phyloP scores from a whole-genome alignment of 768 basidiomycete species.

The Russula sp. region DNA sequence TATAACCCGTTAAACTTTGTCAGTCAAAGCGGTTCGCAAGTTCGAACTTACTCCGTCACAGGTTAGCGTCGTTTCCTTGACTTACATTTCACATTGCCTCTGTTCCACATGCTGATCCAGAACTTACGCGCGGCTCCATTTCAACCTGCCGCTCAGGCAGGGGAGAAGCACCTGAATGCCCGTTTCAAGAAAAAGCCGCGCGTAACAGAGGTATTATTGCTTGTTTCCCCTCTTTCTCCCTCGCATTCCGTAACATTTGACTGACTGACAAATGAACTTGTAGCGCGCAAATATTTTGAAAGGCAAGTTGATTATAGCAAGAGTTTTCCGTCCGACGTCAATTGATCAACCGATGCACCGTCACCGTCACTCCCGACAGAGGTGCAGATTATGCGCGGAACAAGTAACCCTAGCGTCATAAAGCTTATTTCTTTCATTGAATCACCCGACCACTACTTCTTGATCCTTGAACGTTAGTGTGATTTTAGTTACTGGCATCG shows the following conservation, averaged over 20 bases:
- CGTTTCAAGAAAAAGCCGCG: constrained; percentile 97
- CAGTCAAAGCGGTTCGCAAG: constrained; percentile 94
- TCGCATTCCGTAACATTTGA: constrained; percentile 23
- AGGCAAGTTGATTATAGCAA: constrained; percentile 45
- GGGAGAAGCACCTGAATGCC: constrained; percentile 89
- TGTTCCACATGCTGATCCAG: constrained; percentile 32
- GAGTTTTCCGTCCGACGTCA: not conserved
- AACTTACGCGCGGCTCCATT: constrained; percentile 33
- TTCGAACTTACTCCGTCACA: constrained; percentile 87
- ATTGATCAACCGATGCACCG: not conserved
- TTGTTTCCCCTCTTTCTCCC: constrained; percentile 27
- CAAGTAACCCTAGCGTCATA: constrained; percentile 87
- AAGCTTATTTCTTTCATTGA: constrained; percentile 92
- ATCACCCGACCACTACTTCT: constrained; percentile 88
- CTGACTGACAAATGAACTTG: constrained; percentile 32
- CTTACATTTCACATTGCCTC: constrained; percentile 33
- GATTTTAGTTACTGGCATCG: not conserved
- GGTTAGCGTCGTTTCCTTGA: constrained; percentile 54
- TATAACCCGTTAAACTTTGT: constrained; percentile 19
- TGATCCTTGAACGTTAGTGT: constrained; percentile 82
- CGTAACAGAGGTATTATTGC: constrained; percentile 86
- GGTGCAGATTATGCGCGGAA: constrained; percentile 99
- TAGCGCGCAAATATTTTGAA: constrained; percentile 98
- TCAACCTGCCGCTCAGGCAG: constrained; percentile 53
- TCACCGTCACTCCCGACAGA: constrained; percentile 47